Evolutionary conservation across 1,139 yeast species (phyloP).

Genomic region (Wickerhamomyces sp.): DNA sequence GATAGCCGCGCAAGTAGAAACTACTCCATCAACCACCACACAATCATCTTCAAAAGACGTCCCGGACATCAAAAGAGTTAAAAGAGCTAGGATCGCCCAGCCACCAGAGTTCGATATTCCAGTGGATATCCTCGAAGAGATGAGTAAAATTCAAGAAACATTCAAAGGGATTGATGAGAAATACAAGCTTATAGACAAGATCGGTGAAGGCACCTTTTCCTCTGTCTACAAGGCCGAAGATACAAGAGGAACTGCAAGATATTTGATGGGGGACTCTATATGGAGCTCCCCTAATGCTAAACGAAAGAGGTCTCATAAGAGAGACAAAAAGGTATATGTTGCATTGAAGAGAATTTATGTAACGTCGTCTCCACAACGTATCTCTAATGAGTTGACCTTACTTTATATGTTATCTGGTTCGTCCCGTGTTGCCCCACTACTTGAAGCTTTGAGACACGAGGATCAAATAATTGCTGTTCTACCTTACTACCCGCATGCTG

Average conservation of each 20-base stretch:
- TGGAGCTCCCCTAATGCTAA: slow-evolving; percentile 73
- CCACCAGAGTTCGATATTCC: slow-evolving; percentile 24
- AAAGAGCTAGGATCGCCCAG: background rate
- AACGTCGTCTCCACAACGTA: slow-evolving; percentile 90
- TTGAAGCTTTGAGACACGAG: slow-evolving; percentile 79
- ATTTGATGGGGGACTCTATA: slow-evolving; percentile 89
- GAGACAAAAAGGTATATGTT: slow-evolving; percentile 51
- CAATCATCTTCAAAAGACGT: background rate
- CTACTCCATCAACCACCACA: background rate
- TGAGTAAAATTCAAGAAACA: slow-evolving; percentile 53
- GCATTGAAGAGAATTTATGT: slow-evolving; percentile 93
- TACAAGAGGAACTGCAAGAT: slow-evolving; percentile 48
- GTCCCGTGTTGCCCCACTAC: slow-evolving; percentile 75
- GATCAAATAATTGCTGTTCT: slow-evolving; percentile 92
- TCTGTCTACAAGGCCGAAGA: slow-evolving; percentile 75
- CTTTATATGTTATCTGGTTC: slow-evolving; percentile 65
- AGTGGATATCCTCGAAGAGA: slow-evolving; percentile 56
- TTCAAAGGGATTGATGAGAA: slow-evolving; percentile 51
- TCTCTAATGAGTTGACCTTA: slow-evolving; percentile 77
- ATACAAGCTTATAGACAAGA: slow-evolving; percentile 34
- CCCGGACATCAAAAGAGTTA: background rate
- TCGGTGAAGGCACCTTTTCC: slow-evolving; percentile 94
- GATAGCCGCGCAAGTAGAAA: background rate
- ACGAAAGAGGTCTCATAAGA: slow-evolving; percentile 22
- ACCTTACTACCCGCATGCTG: slow-evolving; percentile 89